Conservation (phyloP, 2,329 filamentous ascomycete species). For the Sphaerulina vaccinii region DNA sequence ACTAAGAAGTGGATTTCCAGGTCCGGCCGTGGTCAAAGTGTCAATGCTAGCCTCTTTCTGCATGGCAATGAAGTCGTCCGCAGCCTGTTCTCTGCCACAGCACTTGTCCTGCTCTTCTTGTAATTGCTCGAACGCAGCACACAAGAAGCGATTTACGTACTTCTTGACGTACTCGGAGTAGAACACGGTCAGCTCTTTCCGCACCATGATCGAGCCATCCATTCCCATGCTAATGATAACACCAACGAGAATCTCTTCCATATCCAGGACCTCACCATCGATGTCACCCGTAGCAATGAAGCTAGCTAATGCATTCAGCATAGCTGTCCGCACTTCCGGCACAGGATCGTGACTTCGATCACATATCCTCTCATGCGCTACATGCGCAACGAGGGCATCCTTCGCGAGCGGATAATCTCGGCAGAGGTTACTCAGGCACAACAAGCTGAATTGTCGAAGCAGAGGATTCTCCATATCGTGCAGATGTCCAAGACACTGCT, state of each 20-base stretch:
- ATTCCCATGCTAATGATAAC: constrained; percentile 87
- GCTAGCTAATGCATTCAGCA: constrained; percentile 88
- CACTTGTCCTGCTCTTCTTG: constrained; percentile 62
- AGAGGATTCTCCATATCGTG: constrained; percentile 83
- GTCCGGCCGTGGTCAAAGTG: constrained; percentile 5
- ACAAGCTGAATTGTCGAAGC: constrained; percentile 89
- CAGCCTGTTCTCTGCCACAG: constrained; percentile 25
- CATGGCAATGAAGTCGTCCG: constrained; percentile 23
- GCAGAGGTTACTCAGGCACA: constrained; percentile 95
- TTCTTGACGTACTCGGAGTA: constrained; percentile 86
- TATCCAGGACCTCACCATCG: constrained; percentile 16
- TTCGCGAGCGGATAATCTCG: constrained; percentile 87
- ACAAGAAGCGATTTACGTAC: constrained; percentile 88
- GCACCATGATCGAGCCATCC: constrained; percentile 90
- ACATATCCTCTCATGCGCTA: constrained; percentile 77
- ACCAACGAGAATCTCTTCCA: constrained; percentile 83
- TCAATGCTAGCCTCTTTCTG: constrained; percentile 16
- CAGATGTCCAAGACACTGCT: constrained; percentile 79
- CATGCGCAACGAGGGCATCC: constrained; percentile 88
- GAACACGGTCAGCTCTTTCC: constrained; percentile 90
- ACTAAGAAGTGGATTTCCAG: constrained; percentile 7
- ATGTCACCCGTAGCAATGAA: constrained; percentile 75
- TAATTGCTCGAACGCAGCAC: constrained; percentile 87
- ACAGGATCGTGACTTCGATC: constrained; percentile 80
- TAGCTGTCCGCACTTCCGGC: constrained; percentile 88